Conservation (phyloP, 176 grass and related monocot genomes). For the Calamus simplicifolius region DNA sequence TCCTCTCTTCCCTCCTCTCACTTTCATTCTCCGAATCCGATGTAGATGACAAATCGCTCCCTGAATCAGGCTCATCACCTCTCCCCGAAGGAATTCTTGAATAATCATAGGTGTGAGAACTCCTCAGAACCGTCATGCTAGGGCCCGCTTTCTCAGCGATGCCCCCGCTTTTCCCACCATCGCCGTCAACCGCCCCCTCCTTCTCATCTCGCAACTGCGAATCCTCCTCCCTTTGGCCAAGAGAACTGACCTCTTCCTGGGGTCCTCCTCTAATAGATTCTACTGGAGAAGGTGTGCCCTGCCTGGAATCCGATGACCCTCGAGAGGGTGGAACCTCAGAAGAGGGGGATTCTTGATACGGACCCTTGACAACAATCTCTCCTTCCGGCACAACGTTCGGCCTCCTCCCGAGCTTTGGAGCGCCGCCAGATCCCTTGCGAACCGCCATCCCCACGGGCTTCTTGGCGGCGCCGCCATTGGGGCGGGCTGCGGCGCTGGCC, state of each 20-base stretch:
- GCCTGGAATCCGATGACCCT: conserved; percentile 16
- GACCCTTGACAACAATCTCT: background rate
- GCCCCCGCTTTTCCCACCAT: background rate
- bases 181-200: background rate
- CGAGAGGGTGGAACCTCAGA: background rate
- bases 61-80: conserved; percentile 18
- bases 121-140: no score
- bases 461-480: conserved; percentile 1
- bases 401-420: conserved; percentile 24
- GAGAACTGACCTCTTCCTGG: background rate
- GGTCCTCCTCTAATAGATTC: background rate
- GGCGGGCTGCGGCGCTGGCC: background rate
- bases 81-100: background rate
- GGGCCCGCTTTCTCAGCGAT: no score
- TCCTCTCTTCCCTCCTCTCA: conserved; percentile 74
- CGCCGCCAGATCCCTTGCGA: background rate
- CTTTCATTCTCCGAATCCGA: conserved; percentile 72
- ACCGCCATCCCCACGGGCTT: conserved; percentile 9
- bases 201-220: background rate
- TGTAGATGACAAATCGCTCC: conserved; percentile 47
- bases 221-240: background rate
- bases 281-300: conserved; percentile 5
- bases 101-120: background rate
- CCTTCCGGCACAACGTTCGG: background rate
- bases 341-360: background rate